Evolutionary conservation across 1,139 yeast genomes (phyloP).

Genomic region (Lodderomyces metapsilosis): DNA sequence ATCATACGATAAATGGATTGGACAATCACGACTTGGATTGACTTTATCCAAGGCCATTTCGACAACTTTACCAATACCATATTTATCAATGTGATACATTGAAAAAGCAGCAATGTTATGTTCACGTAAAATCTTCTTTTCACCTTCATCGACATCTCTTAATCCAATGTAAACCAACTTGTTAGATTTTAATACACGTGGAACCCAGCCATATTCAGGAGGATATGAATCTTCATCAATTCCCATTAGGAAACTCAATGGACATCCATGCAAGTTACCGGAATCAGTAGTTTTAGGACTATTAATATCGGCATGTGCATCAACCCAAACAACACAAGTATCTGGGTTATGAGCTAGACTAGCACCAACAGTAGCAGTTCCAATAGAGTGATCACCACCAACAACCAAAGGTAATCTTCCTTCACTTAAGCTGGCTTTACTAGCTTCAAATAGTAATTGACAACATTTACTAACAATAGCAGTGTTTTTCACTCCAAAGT

Average conservation of each 20-base stretch:
- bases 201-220: constrained; percentile 77
- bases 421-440: constrained; percentile 45
- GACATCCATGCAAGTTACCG: constrained; percentile 97
- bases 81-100: constrained; percentile 95
- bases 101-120: constrained; percentile 81
- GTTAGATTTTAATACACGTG: constrained; percentile 60
- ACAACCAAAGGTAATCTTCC: constrained; percentile 75
- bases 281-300: constrained; percentile 83
- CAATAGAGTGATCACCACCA: constrained; percentile 97
- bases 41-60: constrained; percentile 85
- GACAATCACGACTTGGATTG: constrained; percentile 70
- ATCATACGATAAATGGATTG: constrained; percentile 89
- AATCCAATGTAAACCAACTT: constrained; percentile 91
- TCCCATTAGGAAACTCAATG: constrained; percentile 87
- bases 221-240: constrained; percentile 63
- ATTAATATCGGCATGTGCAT: constrained; percentile 97
- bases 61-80: constrained; percentile 86
- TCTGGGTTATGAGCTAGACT: constrained; percentile 78
- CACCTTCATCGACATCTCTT: constrained; percentile 89
- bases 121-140: constrained; percentile 69
- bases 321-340: constrained; percentile 92
- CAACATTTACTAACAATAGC: constrained; percentile 75
- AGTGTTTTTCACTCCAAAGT: constrained; percentile 68
- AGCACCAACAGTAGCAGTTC: constrained; percentile 89
- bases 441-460: constrained; percentile 60